Base-by-base conservation (phyloP, 2,329 filamentous ascomycete species). In the Aureobasidium uvarum region DNA sequence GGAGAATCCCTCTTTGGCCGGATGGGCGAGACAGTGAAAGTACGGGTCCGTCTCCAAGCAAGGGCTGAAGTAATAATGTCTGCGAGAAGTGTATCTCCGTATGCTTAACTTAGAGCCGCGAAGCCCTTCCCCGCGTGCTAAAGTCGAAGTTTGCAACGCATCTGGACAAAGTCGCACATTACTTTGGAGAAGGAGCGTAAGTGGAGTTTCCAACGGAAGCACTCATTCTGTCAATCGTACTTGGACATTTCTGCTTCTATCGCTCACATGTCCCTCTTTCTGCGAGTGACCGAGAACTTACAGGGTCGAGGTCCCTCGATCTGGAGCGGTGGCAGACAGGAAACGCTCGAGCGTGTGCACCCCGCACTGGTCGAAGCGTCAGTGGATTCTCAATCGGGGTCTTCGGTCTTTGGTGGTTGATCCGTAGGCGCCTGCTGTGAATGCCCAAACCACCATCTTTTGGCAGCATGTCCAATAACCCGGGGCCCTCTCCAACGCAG, bases 341-440 rank as follows among this genome's bases (percentile, higher is more conserved):
- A 43, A 39, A 38, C 54, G 36, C 54, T 51, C 16, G 48, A 23
- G 36, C 33, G 6, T 28, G 6, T 28, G 6, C 39, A 45, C 55
- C 55, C 55, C 55, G 41, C 55, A 46, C 55, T 46, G 39, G 41
- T 59, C 55, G 55, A 59, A 46, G 39, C 39, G 45, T 25, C n/a
- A 25, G 52, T 55, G 52, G 20, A n/a, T 25, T 55, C 52, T 39
- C 28, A 31, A 39, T 54, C 36, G 52, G 14, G 20, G 52, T 28
- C 33, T 39, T 55, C 36, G 52, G 36, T 18, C 33, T 18, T 55
- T 28, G 52, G 36, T 55, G 52, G 13, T 55, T 16, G 36, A 23
- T 54, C 51, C 23, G 50, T 54, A n/a, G 51, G 33, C 50, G 28
- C n/a, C 16, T 39, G 52, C 16, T 41, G 13, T 41, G 52, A 41